Conservation (phyloP, 2,329 filamentous ascomycete species). For the Hirsutella thompsonii region DNA sequence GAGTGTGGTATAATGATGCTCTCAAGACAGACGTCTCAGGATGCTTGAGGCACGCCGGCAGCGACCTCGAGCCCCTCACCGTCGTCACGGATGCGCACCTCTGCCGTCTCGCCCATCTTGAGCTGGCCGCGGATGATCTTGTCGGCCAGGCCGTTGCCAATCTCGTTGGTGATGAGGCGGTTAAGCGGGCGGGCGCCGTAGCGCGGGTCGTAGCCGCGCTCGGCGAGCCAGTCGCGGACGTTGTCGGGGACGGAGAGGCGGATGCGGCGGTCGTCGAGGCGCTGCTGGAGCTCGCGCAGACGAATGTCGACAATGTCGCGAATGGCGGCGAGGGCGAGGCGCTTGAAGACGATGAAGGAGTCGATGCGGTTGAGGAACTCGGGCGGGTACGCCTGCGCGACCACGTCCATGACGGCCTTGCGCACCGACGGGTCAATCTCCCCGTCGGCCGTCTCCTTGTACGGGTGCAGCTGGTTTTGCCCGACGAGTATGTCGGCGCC, state of each 20-base stretch:
- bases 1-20: no score
- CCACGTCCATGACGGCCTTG: slow-evolving; percentile 77
- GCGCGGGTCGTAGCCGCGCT: slow-evolving; percentile 79
- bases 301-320: slow-evolving; percentile 91
- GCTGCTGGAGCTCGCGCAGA: slow-evolving; percentile 67
- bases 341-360: slow-evolving; percentile 92
- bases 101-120: slow-evolving; percentile 60
- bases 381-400: slow-evolving; percentile 62
- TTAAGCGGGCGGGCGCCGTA: slow-evolving; percentile 89
- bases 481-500: slow-evolving; percentile 85
- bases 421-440: slow-evolving; percentile 64
- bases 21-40: background rate
- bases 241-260: slow-evolving; percentile 55
- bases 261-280: slow-evolving; percentile 79
- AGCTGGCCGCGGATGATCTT: slow-evolving; percentile 82
- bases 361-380: slow-evolving; percentile 96
- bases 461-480: slow-evolving; percentile 50
- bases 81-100: slow-evolving; percentile 54
- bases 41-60: slow-evolving; percentile 9
- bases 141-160: slow-evolving; percentile 79
- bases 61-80: slow-evolving; percentile 42
- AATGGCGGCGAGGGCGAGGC: slow-evolving; percentile 64
- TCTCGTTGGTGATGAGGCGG: slow-evolving; percentile 77
- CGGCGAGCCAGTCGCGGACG: slow-evolving; percentile 76
- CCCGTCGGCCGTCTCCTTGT: slow-evolving; percentile 48